Percentiles rank a stretch among this genome's conserved stretches.
phyloP scores from a whole-genome alignment of 176 grass and related monocot species.

The Hordeum vulgare region DNA sequence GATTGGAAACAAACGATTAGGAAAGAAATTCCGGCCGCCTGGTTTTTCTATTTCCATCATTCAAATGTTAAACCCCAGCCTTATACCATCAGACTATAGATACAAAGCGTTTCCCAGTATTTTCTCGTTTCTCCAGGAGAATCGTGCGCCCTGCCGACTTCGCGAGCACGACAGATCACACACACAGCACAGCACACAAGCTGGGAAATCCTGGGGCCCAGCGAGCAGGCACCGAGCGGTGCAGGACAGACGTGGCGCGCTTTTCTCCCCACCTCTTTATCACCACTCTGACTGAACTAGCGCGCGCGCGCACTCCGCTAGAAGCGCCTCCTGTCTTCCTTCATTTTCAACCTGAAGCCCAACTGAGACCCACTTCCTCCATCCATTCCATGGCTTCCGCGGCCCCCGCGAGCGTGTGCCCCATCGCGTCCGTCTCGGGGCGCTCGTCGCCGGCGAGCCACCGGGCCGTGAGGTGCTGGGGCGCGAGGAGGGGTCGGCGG shows the following conservation, averaged over 20 bases:
- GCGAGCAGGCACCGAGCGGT: neutral
- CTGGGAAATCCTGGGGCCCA: neutral
- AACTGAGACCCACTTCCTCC: no score
- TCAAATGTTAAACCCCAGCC: no score
- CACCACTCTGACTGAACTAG: neutral
- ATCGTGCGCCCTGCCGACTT: neutral
- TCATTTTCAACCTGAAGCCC: neutral
- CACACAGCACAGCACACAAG: neutral
- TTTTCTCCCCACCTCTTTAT: slow-evolving; percentile 14
- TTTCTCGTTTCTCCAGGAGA: neutral
- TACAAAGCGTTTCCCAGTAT: no score
- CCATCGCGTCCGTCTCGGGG: neutral
- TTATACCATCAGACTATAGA: no score
- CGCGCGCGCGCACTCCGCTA: neutral
- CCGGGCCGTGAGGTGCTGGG: slow-evolving; percentile 23
- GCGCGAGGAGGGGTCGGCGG: slow-evolving; percentile 13
- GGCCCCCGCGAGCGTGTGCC: slow-evolving; percentile 9
- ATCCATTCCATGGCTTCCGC: slow-evolving; percentile 17
- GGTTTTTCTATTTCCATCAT: no score
- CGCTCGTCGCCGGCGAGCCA: neutral
- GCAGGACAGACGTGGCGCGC: slow-evolving; percentile 12
- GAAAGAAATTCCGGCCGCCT: no score
- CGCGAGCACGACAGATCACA: neutral
- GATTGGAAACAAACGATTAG: no score
- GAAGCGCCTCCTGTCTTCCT: neutral